Evolutionary conservation across 176 grass and related monocot genomes (phyloP), one percentile per base, ranked within the genome.

Genomic region (Raddia distichophylla): DNA sequence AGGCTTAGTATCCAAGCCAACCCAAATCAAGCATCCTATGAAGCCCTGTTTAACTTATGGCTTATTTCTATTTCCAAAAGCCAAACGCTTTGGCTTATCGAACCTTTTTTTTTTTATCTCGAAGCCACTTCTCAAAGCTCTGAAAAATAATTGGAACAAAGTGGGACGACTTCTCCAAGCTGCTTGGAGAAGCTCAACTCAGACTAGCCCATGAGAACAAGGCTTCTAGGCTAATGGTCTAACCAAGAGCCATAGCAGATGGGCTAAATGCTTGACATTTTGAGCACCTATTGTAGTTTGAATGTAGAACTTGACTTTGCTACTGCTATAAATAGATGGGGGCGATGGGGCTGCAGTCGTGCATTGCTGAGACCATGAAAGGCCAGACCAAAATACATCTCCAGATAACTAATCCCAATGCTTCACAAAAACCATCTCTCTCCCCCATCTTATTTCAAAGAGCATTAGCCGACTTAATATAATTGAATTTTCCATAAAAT

Each of bases 11-110:
- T 54, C 58, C n/a, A 83, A 66, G 73, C 49, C 15, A 56, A 27
- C 12, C 37, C 60, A 83, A 65, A 65, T 83, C 34, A 54, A 45
- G 19, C 4, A 80, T 56, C 9, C 10, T 58, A 44, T 83, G 42
- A 10, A 40, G 51, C 64, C 37, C 37, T 55, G 42, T 73, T 40
- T 40, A 40, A 5, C 37, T 40, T 40, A 40, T 40, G 37, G 37
- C 37, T 40, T 40, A 40, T 40, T 40, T 40, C 37, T 40, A 5
- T 40, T 40, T 40, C 37, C 37, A 40, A 40, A 40, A 40, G 2
- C 2, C 37, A 40, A 40, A 40, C 37, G 37, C 2, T 40, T 40
- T 40, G 37, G 37, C 37, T 40, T 40, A 40, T 40, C 37, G 4
- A 40, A 40, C 37, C 37, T 5, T 3, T 40, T 40, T 40, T 40